These are phyloP conservation scores for Nemania abortiva DNA, from an alignment of 2,329 filamentous ascomycete genomes.

Conservation along the genomic window DNA sequence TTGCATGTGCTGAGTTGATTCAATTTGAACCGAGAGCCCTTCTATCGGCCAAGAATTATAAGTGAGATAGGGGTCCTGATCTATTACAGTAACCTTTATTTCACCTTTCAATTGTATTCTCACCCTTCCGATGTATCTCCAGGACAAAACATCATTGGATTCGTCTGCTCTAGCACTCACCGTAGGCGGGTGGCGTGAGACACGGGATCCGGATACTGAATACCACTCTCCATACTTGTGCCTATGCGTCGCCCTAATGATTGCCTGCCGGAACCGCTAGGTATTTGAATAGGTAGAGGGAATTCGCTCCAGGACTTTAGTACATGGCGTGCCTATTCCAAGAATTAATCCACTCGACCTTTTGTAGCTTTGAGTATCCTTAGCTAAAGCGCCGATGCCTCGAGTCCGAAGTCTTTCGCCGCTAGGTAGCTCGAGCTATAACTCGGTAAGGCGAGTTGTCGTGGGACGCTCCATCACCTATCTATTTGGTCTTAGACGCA, in stretches of 20 bases:
- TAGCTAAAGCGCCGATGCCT: neutral
- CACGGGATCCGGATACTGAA: neutral
- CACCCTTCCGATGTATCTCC: neutral
- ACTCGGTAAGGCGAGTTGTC: neutral
- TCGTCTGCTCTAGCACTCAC: neutral
- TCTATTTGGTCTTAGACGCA: neutral
- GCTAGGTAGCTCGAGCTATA: constrained; percentile 1
- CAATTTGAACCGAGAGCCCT: neutral
- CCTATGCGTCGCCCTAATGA: neutral
- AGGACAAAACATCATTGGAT: neutral
- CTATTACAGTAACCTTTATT: neutral
- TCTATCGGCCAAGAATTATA: neutral
- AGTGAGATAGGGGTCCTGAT: neutral
- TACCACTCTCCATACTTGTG: neutral
- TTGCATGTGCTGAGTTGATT: neutral
- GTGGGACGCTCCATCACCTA: neutral
- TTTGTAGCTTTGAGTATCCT: neutral
- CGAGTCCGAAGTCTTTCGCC: neutral
- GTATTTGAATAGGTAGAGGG: neutral
- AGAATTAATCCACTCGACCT: neutral
- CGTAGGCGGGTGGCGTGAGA: neutral
- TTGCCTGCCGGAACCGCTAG: neutral
- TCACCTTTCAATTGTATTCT: neutral
- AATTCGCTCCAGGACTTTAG: neutral
- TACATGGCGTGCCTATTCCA: neutral